Conservation (phyloP, 768 basidiomycete species). For the Lactarius tabidus region DNA sequence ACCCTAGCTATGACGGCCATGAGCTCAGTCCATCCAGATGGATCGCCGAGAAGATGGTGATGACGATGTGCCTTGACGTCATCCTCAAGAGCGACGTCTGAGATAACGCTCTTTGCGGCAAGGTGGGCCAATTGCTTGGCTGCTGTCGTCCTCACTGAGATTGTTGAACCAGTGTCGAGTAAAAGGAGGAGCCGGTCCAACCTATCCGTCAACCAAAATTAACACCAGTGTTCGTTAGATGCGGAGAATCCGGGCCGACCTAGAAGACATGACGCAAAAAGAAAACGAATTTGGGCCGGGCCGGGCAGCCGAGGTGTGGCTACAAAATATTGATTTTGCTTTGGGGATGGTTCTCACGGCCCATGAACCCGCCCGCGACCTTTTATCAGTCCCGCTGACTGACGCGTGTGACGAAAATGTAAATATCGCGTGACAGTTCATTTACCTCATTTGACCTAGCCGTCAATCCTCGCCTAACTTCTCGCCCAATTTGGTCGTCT, state of each 20-base stretch:
- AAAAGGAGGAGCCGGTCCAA: conserved; percentile 96
- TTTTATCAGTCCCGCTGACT: conserved; percentile 26
- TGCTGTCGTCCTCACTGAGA: conserved; percentile 88
- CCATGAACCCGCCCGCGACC: conserved; percentile 27
- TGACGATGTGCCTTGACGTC: conserved; percentile 64
- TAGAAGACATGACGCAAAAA: conserved; percentile 69
- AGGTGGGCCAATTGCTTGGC: conserved; percentile 94
- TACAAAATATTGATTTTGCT: conserved; percentile 38
- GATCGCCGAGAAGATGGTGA: conserved; percentile 56
- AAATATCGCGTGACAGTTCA: conserved; percentile 24
- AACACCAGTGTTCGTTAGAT: conserved; percentile 18
- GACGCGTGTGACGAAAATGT: conserved; percentile 26
- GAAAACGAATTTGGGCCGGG: conserved; percentile 46
- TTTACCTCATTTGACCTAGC: conserved; percentile 26
- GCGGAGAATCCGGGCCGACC: conserved; percentile 39
- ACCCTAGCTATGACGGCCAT: conserved; percentile 90
- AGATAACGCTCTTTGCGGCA: conserved; percentile 79
- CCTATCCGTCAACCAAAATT: conserved; percentile 39
- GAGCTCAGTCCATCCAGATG: conserved; percentile 84
- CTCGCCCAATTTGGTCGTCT: conserved; percentile 16
- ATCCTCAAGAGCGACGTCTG: conserved; percentile 77
- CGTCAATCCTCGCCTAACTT: conserved; percentile 22
- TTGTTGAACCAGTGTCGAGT: conserved; percentile 91
- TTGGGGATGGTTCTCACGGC: conserved; percentile 40
- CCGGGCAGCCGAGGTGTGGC: conserved; percentile 43